A percentile compares a stretch with the other conserved stretches of the same genome.
These are phyloP conservation scores for Grosmannia penicillata DNA, from an alignment of 2,329 filamentous ascomycete genomes.

Conservation along the genomic window DNA sequence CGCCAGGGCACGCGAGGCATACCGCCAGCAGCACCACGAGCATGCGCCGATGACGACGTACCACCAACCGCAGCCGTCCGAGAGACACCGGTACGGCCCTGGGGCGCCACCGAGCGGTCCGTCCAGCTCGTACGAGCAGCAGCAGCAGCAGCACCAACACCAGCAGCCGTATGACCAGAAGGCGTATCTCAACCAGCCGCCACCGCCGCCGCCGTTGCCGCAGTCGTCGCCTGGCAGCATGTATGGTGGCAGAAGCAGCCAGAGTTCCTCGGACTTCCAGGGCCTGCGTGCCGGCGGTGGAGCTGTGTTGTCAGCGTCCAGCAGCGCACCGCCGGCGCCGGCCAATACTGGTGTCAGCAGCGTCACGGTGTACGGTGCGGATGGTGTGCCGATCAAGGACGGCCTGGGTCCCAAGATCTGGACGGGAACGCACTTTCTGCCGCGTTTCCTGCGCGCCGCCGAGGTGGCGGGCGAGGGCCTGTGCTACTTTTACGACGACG, in stretches of 20 bases:
- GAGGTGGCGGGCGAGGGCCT: conserved; percentile 64
- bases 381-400: conserved; percentile 38
- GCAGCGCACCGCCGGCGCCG: not conserved
- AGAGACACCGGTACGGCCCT: too few relatives aligned
- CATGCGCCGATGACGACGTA: too few relatives aligned
- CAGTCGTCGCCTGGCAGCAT: not conserved
- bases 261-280: not conserved
- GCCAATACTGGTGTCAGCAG: not conserved
- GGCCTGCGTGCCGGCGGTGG: too few relatives aligned
- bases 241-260: not conserved
- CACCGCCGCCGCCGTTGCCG: not conserved
- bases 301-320: not conserved
- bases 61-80: too few relatives aligned
- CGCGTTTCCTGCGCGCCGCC: conserved; percentile 46
- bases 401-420: conserved; percentile 53
- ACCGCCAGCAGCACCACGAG: not conserved
- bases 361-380: conserved; percentile 15
- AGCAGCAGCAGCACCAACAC: not conserved
- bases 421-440: conserved; percentile 52
- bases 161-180: not conserved
- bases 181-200: conserved; percentile 1
- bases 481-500: conserved; percentile 80
- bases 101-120: too few relatives aligned
- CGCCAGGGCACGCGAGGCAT: not conserved
- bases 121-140: too few relatives aligned